Percentiles rank a stretch among this genome's conserved stretches.
Evolutionary conservation across 2,329 filamentous ascomycete species (phyloP).

Genomic region (Alternaria metachromatica): DNA sequence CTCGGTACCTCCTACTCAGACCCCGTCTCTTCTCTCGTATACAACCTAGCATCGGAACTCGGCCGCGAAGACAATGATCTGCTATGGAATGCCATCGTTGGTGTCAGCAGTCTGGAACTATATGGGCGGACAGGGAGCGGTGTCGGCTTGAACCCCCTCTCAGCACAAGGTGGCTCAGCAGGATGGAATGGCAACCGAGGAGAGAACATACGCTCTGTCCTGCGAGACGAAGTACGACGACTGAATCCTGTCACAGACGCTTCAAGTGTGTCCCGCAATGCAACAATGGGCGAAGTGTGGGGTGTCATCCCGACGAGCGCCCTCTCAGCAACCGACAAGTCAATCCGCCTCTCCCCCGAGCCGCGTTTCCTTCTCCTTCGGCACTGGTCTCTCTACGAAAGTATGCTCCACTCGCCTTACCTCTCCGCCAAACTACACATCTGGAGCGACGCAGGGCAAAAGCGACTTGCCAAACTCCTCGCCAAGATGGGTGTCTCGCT

Average conservation of each 20-base stretch:
- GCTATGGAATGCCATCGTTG: slow-evolving; percentile 93
- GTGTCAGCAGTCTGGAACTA: slow-evolving; percentile 90
- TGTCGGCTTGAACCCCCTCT: slow-evolving; percentile 68
- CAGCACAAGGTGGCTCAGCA: slow-evolving; percentile 60
- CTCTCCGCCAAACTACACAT: slow-evolving; percentile 90
- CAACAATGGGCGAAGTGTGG: slow-evolving; percentile 68
- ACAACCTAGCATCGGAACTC: slow-evolving; percentile 91
- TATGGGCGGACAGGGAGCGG: slow-evolving; percentile 87
- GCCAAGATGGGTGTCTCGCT: slow-evolving; percentile 98
- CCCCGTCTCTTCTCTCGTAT: slow-evolving; percentile 91
- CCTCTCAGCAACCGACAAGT: slow-evolving; percentile 85
- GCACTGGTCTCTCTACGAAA: slow-evolving; percentile 98
- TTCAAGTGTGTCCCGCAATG: slow-evolving; percentile 64
- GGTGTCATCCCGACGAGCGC: slow-evolving; percentile 91
- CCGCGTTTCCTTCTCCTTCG: slow-evolving; percentile 90
- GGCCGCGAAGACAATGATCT: slow-evolving; percentile 97
- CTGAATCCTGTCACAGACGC: slow-evolving; percentile 77
- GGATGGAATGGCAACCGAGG: slow-evolving; percentile 85
- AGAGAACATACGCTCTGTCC: slow-evolving; percentile 80
- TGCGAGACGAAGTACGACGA: slow-evolving; percentile 92
- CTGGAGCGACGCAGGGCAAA: slow-evolving; percentile 89
- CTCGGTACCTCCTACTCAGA: slow-evolving; percentile 91
- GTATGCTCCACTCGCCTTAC: slow-evolving; percentile 97
- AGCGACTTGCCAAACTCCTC: slow-evolving; percentile 88
- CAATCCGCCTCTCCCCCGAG: slow-evolving; percentile 91